Percentiles rank a stretch among this genome's conserved stretches.
phyloP scores from a whole-genome alignment of 2,329 filamentous ascomycete species.

The Pleoardoris graminearum region DNA sequence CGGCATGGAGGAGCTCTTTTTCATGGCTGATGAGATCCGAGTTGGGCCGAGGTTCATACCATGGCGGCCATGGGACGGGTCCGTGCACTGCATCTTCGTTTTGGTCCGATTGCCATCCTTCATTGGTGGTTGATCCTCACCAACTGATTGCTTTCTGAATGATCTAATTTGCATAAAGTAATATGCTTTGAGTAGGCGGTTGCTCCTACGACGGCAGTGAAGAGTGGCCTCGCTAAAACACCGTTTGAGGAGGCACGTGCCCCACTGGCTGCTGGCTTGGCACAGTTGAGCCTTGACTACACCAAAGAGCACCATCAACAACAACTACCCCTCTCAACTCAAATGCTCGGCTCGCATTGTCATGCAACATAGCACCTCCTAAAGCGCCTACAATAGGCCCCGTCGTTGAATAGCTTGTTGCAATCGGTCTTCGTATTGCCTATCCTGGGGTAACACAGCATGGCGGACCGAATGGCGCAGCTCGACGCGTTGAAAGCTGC shows the following conservation, averaged over 20 bases:
- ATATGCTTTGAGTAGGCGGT: no score
- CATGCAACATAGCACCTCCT: background rate
- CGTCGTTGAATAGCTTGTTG: no score
- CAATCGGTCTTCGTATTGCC: no score
- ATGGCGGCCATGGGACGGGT: conserved; percentile 5
- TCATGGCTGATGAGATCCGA: conserved; percentile 39
- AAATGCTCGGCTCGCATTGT: background rate
- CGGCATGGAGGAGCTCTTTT: conserved; percentile 28
- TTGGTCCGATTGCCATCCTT: background rate
- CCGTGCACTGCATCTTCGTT: conserved; percentile 6
- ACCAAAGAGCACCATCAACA: background rate
- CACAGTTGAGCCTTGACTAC: conserved; percentile 9
- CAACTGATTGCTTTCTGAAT: no score
- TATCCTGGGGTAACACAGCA: no score
- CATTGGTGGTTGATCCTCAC: no score
- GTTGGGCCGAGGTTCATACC: conserved; percentile 35
- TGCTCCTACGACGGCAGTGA: no score
- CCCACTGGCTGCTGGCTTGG: conserved; percentile 8
- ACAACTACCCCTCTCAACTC: background rate
- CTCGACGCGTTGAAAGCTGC: conserved; percentile 37
- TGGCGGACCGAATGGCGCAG: conserved; percentile 33
- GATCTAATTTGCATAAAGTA: no score
- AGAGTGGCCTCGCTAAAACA: no score
- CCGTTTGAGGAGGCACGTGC: conserved; percentile 14
- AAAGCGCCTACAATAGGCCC: background rate